phyloP scores from a whole-genome alignment of 2,329 filamentous ascomycete genomes.

The Fusarium sp. region DNA sequence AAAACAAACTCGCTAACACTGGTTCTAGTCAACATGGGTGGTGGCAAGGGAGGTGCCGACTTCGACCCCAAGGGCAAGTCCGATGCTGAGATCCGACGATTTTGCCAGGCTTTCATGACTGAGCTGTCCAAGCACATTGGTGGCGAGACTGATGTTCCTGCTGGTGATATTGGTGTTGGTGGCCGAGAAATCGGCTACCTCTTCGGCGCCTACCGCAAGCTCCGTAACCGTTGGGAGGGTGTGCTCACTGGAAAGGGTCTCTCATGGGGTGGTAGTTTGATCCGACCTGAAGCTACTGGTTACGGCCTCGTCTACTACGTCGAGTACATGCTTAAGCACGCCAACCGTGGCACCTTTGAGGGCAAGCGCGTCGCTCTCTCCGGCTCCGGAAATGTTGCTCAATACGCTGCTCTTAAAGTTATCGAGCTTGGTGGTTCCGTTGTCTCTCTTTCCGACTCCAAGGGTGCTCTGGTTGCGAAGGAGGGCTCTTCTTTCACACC shows the following conservation, averaged over 20 bases:
- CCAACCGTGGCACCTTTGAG: constrained; percentile 84
- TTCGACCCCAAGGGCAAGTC: constrained; percentile 99
- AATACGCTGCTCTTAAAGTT: constrained; percentile 95
- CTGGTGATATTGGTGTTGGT: constrained; percentile 95
- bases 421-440: constrained; percentile 96
- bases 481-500: constrained; percentile 79
- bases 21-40: constrained; percentile 76
- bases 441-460: constrained; percentile 92
- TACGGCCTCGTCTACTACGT: constrained; percentile 98
- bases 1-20: constrained; percentile 31
- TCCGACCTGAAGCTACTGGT: constrained; percentile 96
- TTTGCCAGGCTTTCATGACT: constrained; percentile 96
- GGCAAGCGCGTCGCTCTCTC: constrained; percentile 97
- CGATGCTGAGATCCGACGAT: constrained; percentile 96
- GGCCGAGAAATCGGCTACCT: constrained; percentile 94
- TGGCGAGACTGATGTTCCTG: constrained; percentile 94
- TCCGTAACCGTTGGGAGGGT: constrained; percentile 93
- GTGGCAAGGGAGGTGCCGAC: constrained; percentile 97
- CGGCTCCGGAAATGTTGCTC: constrained; percentile 96
- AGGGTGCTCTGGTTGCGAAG: constrained; percentile 83
- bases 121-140: constrained; percentile 97
- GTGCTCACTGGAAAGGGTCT: constrained; percentile 96
- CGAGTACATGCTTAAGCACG: constrained; percentile 93
- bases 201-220: constrained; percentile 92
- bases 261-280: constrained; percentile 91